These are phyloP conservation scores for Rosa lucieae DNA, from an alignment of 306 rosid species.

Conservation along the genomic window DNA sequence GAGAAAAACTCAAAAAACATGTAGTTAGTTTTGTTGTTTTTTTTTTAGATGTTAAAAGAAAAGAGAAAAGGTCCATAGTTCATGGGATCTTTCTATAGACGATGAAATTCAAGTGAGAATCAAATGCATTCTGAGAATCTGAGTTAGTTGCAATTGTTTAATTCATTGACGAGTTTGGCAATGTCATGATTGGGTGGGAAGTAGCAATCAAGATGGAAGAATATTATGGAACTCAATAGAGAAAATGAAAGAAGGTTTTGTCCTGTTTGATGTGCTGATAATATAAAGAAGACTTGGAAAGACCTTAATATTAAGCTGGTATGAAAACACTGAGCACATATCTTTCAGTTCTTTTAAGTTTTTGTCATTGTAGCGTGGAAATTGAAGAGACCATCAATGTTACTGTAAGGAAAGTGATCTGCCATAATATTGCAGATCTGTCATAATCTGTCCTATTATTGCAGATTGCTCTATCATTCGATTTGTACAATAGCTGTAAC, in stretches of 20 bases:
- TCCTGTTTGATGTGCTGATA: neutral
- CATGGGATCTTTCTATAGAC: neutral
- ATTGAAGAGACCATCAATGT: no score
- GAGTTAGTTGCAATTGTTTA: neutral
- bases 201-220: conserved; percentile 16
- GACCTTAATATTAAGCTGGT: neutral
- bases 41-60: neutral
- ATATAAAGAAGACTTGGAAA: neutral
- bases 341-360: neutral
- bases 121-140: neutral
- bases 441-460: no score
- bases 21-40: conserved; percentile 7
- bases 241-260: neutral
- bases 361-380: neutral
- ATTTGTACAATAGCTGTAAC: no score
- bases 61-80: neutral
- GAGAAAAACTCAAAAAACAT: neutral
- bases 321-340: neutral
- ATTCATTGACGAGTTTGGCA: neutral
- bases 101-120: conserved; percentile 2
- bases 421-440: no score
- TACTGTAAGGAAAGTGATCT: no score
- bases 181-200: conserved; percentile 4
- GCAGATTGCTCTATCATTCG: no score
- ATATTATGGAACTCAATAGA: neutral